Percentiles rank a stretch among this genome's conserved stretches.
Evolutionary conservation across 2,329 filamentous ascomycete genomes (phyloP).

Genomic region (Fusarium incarnatum): DNA sequence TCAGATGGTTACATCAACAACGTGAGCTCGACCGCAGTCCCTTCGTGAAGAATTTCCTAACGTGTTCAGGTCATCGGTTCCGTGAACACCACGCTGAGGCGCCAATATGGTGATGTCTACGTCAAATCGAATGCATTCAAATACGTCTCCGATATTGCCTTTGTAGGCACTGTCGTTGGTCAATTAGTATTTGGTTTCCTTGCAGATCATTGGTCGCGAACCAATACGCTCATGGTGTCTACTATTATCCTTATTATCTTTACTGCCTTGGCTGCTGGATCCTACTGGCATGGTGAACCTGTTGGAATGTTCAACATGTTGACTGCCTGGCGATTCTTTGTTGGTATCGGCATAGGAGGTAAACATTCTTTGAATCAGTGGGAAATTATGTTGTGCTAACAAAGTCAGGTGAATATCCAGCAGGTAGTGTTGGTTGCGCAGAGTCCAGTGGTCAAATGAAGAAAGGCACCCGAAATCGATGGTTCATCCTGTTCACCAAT

Average conservation of each 20-base stretch:
- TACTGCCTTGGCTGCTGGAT: constrained; percentile 80
- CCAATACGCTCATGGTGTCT: constrained; percentile 82
- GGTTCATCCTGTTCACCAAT: constrained; percentile 93
- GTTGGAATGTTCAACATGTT: constrained; percentile 80
- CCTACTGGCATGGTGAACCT: constrained; percentile 77
- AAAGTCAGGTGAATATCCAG: constrained; percentile 72
- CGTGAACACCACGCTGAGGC: constrained; percentile 79
- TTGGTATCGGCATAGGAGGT: constrained; percentile 81
- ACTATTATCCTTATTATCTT: constrained; percentile 89
- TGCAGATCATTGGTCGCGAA: constrained; percentile 86
- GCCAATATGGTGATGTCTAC: constrained; percentile 78
- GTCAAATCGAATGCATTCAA: constrained; percentile 73
- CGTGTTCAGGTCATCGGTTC: constrained; percentile 81
- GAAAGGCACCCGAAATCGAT: constrained; percentile 82
- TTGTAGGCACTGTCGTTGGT: constrained; percentile 86
- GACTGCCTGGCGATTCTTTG: constrained; percentile 86
- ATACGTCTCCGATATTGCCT: constrained; percentile 85
- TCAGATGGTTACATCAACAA: constrained; percentile 94
- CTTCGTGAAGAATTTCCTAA: background rate
- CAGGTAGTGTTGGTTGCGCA: constrained; percentile 84
- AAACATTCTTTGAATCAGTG: constrained; percentile 35
- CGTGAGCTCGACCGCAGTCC: constrained; percentile 56
- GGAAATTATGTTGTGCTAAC: background rate
- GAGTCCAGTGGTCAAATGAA: constrained; percentile 88
- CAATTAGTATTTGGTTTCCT: constrained; percentile 84